Conservation (phyloP, 23 red algal species). For the Agarophyton chilense region DNA sequence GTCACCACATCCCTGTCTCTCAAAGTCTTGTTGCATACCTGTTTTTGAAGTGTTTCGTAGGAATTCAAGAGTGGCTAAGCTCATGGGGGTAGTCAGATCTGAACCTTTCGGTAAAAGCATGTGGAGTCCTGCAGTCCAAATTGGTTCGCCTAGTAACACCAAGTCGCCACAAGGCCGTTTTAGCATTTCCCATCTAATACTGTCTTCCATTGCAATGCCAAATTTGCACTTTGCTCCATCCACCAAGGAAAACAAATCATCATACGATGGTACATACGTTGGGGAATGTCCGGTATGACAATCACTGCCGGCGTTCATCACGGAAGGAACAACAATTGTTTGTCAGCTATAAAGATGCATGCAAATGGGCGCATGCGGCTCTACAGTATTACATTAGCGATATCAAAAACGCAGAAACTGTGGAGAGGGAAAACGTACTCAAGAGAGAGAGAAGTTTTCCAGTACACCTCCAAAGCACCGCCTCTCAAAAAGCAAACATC, state of each 20-base stretch:
- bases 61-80: not conserved
- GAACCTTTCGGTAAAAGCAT: not conserved
- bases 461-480: conserved; percentile 28
- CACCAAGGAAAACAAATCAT: not conserved
- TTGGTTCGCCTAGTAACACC: not conserved
- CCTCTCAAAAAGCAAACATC: conserved; percentile 40
- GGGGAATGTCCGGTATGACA: not conserved
- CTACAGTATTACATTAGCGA: too few species aligned
- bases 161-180: not conserved
- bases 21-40: not conserved
- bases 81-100: not conserved
- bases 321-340: not conserved
- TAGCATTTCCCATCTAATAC: not conserved
- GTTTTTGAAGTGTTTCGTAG: not conserved
- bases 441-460: conserved; percentile 3
- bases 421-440: conserved; percentile 17
- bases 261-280: not conserved
- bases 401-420: too few species aligned
- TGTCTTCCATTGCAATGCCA: not conserved
- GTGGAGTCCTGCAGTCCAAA: not conserved
- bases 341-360: too few species aligned
- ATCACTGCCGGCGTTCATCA: not conserved
- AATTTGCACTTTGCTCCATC: not conserved
- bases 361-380: too few species aligned
- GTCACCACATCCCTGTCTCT: not conserved